Evolutionary conservation across 805 yeast species (phyloP), one percentile per base, ranked within the genome.

Genomic region (Kluyveromyces wickerhamii): DNA sequence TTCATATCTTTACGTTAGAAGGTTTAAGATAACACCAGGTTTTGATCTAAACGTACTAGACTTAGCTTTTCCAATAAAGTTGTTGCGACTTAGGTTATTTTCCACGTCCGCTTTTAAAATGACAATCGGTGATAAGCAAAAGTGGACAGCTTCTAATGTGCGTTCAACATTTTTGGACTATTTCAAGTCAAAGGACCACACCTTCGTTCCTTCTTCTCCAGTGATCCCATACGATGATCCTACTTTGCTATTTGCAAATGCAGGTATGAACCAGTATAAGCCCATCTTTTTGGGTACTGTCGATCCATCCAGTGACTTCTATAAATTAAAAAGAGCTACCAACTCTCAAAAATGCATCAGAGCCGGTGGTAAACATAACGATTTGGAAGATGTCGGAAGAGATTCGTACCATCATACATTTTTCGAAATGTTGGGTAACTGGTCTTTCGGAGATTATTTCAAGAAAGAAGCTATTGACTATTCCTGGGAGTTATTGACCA

Each of bases 371-470:
- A 92, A 92, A 64, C 99, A 92, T 64, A 82, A 82, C 50, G 98
- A 92, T 66, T 74, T 92, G 57, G 99, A 92, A 59, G 99, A 92
- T 62, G 99, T 92, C 32, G 99, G 99, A 44, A 78, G 82, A 54
- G 99, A 92, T 63, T 85, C 95, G 35, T 92, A 92, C 58, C 99
- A 92, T 61, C 99, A 92, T 62, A 92, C 99, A 12, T 94, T 94
- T 57, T 92, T 92, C 51, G 99, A 92, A 67, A 92, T 92, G 99
- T 74, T 92, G 64, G 99, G 99, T 54, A 92, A 92, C 71, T 92
- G 99, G 99, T 92, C 98, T 5, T 92, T 92, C 62, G 99, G 99
- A 52, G 98, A 92, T 64, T 92, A 92, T 60, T 92, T 92, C 77
- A 92, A 92, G 62, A 75, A 81, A 51, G 98, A 87, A 56, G 97